Percentiles rank a stretch among this genome's conserved stretches.
phyloP scores from a whole-genome alignment of 345 rosid species.

The Salix purpurea region DNA sequence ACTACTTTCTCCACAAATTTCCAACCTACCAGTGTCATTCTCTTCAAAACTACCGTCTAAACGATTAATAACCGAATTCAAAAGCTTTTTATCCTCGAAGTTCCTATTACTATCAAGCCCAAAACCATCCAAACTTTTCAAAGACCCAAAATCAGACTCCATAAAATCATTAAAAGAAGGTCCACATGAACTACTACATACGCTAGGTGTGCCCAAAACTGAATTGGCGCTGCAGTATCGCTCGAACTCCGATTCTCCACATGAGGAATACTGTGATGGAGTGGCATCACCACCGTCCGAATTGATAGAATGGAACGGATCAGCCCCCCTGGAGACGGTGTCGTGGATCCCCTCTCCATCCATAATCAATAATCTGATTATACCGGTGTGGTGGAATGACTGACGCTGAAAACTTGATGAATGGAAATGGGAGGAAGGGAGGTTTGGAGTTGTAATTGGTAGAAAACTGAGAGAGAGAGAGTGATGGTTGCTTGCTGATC shows the following conservation, averaged over 20 bases:
- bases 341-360: conserved; percentile 44
- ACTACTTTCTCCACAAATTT: neutral
- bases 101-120: conserved; percentile 6
- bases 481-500: neutral
- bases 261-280: conserved; percentile 66
- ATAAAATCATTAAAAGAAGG: conserved; percentile 44
- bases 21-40: conserved; percentile 6
- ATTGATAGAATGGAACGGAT: conserved; percentile 36
- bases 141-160: conserved; percentile 64
- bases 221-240: conserved; percentile 84
- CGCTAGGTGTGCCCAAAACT: conserved; percentile 68
- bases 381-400: neutral
- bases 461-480: neutral
- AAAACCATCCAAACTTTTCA: conserved; percentile 41
- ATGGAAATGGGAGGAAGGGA: too few species aligned
- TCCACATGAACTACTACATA: conserved; percentile 49
- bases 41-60: conserved; percentile 16
- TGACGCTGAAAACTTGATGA: neutral
- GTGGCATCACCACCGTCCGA: conserved; percentile 36
- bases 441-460: neutral
- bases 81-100: conserved; percentile 22
- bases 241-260: conserved; percentile 81
- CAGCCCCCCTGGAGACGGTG: conserved; percentile 32
- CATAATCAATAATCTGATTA: conserved; percentile 47
- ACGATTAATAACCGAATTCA: conserved; percentile 21